A percentile compares a stretch with the other conserved stretches of the same genome.
Evolutionary conservation across 2,329 filamentous ascomycete species (phyloP).

Genomic region (Chaetoscypha palmicola): DNA sequence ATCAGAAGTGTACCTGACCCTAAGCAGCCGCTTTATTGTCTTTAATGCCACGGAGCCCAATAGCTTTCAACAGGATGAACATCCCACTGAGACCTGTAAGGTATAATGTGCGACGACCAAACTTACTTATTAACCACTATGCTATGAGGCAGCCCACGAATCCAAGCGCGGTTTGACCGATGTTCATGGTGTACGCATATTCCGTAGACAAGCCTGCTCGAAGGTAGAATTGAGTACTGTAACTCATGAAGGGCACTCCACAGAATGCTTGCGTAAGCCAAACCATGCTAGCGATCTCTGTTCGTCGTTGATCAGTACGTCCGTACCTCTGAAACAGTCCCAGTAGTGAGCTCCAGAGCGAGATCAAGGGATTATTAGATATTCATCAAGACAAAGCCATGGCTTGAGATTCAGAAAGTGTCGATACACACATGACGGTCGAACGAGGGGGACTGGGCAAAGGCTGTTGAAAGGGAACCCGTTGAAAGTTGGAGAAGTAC

Average conservation of each 20-base stretch:
- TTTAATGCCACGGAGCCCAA: constrained; percentile 39
- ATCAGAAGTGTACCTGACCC: constrained; percentile 46
- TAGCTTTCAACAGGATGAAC: constrained; percentile 38
- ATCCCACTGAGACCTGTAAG: constrained; percentile 41
- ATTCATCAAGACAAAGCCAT: constrained; percentile 79
- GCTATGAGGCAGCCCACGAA: constrained; percentile 44
- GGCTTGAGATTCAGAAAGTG: constrained; percentile 35
- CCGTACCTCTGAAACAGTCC: constrained; percentile 78
- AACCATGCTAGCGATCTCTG: constrained; percentile 45
- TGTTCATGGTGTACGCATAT: constrained; percentile 47
- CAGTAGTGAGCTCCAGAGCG: constrained; percentile 66
- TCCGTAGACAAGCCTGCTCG: constrained; percentile 44
- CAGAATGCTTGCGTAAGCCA: constrained; percentile 18
- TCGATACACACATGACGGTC: neutral
- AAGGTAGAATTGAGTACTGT: constrained; percentile 54
- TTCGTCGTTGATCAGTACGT: constrained; percentile 69
- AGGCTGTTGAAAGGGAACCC: too few species aligned
- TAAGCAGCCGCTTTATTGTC: constrained; percentile 35
- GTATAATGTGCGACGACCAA: constrained; percentile 44
- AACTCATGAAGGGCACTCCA: constrained; percentile 57
- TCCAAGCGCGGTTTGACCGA: constrained; percentile 40
- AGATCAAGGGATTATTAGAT: constrained; percentile 70
- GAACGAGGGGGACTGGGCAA: too few species aligned
- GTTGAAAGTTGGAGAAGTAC: too few species aligned
- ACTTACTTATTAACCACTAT: constrained; percentile 41